Conservation (phyloP, 257 asterid species). For the Solanum appendiculatum region DNA sequence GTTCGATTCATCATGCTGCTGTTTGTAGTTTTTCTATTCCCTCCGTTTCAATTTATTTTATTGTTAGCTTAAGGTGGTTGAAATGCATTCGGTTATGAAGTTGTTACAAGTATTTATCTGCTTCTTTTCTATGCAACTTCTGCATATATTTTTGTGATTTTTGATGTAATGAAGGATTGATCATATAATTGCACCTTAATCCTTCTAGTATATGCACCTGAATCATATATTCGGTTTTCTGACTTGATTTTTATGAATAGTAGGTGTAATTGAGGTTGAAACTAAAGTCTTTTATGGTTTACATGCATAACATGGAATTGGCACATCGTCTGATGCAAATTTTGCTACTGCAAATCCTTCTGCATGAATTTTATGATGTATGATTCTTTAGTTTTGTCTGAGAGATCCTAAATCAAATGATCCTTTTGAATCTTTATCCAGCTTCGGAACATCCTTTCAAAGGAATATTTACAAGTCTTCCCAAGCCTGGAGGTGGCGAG, state of each 20-base stretch:
- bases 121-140: not conserved
- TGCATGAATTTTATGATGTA: not conserved
- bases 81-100: not conserved
- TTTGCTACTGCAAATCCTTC: not conserved
- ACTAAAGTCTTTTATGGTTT: not conserved
- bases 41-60: not conserved
- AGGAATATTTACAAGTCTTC: slow-evolving; percentile 59
- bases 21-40: not conserved
- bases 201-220: not conserved
- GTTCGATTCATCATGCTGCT: not conserved
- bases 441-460: slow-evolving; percentile 66
- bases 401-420: not conserved
- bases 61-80: not conserved
- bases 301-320: not conserved
- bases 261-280: not conserved
- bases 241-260: not conserved
- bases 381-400: not conserved
- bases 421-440: slow-evolving; percentile 14
- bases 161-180: not conserved
- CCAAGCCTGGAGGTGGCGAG: slow-evolving; percentile 87
- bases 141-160: not conserved
- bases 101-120: not conserved
- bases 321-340: not conserved
- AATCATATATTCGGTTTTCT: not conserved
- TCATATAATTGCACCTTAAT: not conserved